Evolutionary conservation across 2,329 filamentous ascomycete genomes (phyloP), one percentile per base, ranked within the genome.

Genomic region (Aspergillus tubingensis): DNA sequence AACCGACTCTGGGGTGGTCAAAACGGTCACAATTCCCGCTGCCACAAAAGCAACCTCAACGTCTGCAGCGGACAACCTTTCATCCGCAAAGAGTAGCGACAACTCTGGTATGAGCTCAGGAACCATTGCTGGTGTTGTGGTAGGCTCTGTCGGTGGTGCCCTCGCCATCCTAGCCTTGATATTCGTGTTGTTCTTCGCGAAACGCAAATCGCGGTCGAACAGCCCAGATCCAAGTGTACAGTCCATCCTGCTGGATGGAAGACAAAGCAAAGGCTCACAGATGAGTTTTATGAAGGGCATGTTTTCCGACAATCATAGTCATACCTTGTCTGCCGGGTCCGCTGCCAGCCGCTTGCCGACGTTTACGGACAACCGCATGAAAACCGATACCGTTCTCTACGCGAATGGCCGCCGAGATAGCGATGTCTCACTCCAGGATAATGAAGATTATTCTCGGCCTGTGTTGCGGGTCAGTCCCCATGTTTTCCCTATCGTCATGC

Each of bases 391-490:
- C 7, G 65, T 72, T 23, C 72, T 80, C 56, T 79, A 78, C 63
- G 71, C 73, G 13, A 72, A 78, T 54, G 77, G 77, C 57, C 67
- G 72, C 52, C 77, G 77, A 36, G 69, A 75, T 48, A 81, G 79
- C 66, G 78, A 76, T 60, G 70, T 80, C 17, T 81, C 79, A 17
- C 74, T 81, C 19, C 78, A 80, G 61, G 79, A 81, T 62, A 77
- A 81, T 58, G 77, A 80, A 66, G 79, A 81, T 63, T 81, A 81
- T 67, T 80, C 79, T 36, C 73, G 79, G 25, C 79, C 77, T 48
- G 77, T 79, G 36, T 67, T 79, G 65, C 75, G 77, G 43, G 77
- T 79, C 62, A 70, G 77, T 73, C 25, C 25, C 21, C 21, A 36
- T 36, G 32, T 15, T 5, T 3, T 3, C 17, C 25, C 5, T 6